Conservation (phyloP, 371 early-diverging fungal species). For the Mortierella sp. region DNA sequence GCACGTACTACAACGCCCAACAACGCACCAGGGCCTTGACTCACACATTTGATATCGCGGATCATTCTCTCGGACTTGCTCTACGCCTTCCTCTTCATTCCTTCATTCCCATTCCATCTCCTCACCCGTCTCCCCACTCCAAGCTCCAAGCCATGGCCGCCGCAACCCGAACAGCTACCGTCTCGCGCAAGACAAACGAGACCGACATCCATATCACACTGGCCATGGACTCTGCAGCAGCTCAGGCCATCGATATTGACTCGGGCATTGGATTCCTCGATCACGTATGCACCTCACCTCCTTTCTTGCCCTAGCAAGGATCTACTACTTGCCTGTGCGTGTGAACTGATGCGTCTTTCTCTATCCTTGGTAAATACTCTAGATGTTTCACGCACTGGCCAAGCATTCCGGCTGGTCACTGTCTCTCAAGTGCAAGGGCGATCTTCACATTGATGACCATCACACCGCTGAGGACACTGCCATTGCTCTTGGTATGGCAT, state of each 20-base stretch:
- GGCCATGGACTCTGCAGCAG: slow-evolving; percentile 63
- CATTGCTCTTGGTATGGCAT: slow-evolving; percentile 92
- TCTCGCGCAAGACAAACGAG: slow-evolving; percentile 92
- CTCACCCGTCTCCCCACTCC: neutral
- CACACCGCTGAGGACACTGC: slow-evolving; percentile 97
- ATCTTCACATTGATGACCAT: slow-evolving; percentile 96
- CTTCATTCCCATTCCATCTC: slow-evolving; percentile 6
- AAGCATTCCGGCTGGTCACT: slow-evolving; percentile 95
- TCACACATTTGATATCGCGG: neutral
- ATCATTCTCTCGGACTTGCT: neutral
- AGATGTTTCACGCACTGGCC: slow-evolving; percentile 97
- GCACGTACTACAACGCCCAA: too few species aligned
- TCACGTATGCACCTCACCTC: slow-evolving; percentile 71
- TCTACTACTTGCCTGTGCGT: neutral
- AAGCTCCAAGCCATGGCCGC: slow-evolving; percentile 17
- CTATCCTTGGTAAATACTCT: slow-evolving; percentile 1
- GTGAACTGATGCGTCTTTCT: too few species aligned
- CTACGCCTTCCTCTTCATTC: neutral
- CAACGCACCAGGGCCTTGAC: neutral
- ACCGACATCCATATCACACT: slow-evolving; percentile 86
- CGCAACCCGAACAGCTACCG: slow-evolving; percentile 61
- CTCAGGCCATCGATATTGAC: slow-evolving; percentile 78
- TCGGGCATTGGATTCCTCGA: slow-evolving; percentile 98
- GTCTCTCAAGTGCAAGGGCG: slow-evolving; percentile 83
- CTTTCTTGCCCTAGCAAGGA: neutral